Conservation (phyloP, 441 rosid genomes). For the Arabidopsis lyrata region DNA sequence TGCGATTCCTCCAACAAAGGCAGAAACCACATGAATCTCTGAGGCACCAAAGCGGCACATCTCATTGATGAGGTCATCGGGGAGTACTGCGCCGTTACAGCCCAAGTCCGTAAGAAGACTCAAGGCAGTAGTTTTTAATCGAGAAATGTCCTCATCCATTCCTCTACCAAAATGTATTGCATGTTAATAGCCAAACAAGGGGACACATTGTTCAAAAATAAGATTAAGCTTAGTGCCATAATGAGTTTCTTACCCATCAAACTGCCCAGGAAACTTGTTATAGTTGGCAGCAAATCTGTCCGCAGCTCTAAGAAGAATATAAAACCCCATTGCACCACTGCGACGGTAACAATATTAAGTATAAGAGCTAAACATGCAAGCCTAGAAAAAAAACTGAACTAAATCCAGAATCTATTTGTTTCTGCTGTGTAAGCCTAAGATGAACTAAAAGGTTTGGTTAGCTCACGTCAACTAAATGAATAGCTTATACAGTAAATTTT, state of each 20-base stretch:
- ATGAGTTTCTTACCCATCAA: constrained; percentile 73
- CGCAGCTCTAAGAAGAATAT: constrained; percentile 89
- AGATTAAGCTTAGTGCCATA: constrained; percentile 3
- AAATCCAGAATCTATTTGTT: constrained; percentile 11
- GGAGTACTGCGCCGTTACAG: constrained; percentile 74
- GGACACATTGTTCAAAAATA: not conserved
- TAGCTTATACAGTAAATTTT: not conserved
- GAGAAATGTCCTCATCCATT: constrained; percentile 85
- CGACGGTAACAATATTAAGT: constrained; percentile 11
- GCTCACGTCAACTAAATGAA: constrained; percentile 11
- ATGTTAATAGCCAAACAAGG: constrained; percentile 9
- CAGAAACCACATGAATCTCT: constrained; percentile 95
- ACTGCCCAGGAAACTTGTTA: constrained; percentile 94
- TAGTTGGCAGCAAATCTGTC: constrained; percentile 86
- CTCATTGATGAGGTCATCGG: constrained; percentile 91
- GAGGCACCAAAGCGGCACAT: constrained; percentile 96
- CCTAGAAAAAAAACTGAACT: not conserved
- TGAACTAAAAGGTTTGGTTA: constrained; percentile 14
- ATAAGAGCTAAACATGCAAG: constrained; percentile 20
- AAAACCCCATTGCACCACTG: constrained; percentile 83
- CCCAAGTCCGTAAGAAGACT: constrained; percentile 79
- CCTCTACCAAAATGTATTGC: constrained; percentile 47
- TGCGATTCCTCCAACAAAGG: constrained; percentile 88
- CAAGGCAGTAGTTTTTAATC: constrained; percentile 72
- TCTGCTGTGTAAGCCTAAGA: constrained; percentile 9